phyloP scores from a whole-genome alignment of 805 yeast genomes.

The Kurtzmaniella fragi region DNA sequence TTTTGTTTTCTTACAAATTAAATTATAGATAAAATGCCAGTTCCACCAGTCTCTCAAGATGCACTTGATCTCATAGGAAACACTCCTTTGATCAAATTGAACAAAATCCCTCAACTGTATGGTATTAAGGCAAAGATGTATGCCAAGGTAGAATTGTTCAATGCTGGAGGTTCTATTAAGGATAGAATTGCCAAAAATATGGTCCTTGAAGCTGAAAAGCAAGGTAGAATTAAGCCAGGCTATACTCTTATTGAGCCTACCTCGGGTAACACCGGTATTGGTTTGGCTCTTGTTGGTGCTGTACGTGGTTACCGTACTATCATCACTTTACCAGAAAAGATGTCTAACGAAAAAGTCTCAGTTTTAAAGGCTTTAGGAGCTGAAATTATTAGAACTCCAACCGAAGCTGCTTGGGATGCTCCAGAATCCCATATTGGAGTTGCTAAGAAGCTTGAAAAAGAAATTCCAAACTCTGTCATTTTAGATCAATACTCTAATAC shows the following conservation, averaged over 20 bases:
- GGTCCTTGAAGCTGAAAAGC: conserved; percentile 80
- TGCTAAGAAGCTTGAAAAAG: conserved; percentile 72
- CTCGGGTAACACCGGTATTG: conserved; percentile 89
- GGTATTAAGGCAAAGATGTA: conserved; percentile 69
- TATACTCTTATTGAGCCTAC: conserved; percentile 84
- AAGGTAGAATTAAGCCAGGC: conserved; percentile 79
- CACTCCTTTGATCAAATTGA: conserved; percentile 74
- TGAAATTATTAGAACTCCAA: conserved; percentile 85
- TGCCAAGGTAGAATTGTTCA: conserved; percentile 78
- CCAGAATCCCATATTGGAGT: conserved; percentile 91
- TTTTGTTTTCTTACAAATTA: no score
- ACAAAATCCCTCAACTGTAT: conserved; percentile 68
- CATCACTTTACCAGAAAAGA: conserved; percentile 85
- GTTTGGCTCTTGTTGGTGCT: conserved; percentile 82
- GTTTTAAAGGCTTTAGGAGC: conserved; percentile 88
- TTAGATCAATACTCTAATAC: conserved; percentile 77
- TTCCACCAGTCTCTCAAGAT: conserved; percentile 42
- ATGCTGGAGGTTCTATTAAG: conserved; percentile 87
- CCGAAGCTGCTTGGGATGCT: conserved; percentile 89
- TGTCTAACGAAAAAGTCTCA: conserved; percentile 87
- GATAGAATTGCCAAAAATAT: conserved; percentile 84
- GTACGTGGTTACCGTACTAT: conserved; percentile 83
- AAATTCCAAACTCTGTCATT: conserved; percentile 79
- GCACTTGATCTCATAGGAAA: conserved; percentile 77
- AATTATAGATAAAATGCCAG: conserved; percentile 6